Evolutionary conservation across 257 asterid species (phyloP).

Genomic region (Thymus quinquecostatus): DNA sequence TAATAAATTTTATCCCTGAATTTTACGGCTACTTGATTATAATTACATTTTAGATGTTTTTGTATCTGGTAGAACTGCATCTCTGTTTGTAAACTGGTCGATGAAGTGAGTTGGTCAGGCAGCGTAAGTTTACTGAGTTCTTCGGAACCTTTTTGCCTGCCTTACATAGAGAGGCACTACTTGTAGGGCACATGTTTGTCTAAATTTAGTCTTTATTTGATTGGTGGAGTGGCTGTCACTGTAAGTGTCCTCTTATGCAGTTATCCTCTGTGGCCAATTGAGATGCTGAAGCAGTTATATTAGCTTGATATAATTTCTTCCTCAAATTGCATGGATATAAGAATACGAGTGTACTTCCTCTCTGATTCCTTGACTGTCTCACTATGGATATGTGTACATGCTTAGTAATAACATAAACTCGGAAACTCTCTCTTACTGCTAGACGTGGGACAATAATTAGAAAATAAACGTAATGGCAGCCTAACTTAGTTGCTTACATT

Average conservation of each 20-base stretch:
- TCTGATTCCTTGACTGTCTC: conserved; percentile 9
- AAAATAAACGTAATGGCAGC: background rate
- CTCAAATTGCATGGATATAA: background rate
- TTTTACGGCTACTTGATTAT: background rate
- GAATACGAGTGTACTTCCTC: background rate
- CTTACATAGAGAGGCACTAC: background rate
- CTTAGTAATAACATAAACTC: background rate
- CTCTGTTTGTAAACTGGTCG: conserved; percentile 16
- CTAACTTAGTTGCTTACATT: background rate
- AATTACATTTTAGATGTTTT: background rate
- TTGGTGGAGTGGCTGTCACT: background rate
- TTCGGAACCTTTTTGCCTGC: background rate
- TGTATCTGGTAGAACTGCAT: conserved; percentile 1
- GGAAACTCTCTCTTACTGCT: background rate
- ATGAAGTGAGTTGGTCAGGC: background rate
- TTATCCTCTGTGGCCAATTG: conserved; percentile 6
- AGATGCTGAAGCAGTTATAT: conserved; percentile 9
- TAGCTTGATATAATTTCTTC: background rate
- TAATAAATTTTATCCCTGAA: too few species aligned
- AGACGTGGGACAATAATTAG: background rate
- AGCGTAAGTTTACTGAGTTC: background rate
- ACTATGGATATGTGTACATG: conserved; percentile 13
- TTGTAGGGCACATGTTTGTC: background rate
- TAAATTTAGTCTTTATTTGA: background rate
- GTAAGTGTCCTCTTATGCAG: background rate